Evolutionary conservation across 140 eudicot genomes (phyloP), one percentile per base, ranked within the genome.

Genomic region (Bidens hawaiensis): DNA sequence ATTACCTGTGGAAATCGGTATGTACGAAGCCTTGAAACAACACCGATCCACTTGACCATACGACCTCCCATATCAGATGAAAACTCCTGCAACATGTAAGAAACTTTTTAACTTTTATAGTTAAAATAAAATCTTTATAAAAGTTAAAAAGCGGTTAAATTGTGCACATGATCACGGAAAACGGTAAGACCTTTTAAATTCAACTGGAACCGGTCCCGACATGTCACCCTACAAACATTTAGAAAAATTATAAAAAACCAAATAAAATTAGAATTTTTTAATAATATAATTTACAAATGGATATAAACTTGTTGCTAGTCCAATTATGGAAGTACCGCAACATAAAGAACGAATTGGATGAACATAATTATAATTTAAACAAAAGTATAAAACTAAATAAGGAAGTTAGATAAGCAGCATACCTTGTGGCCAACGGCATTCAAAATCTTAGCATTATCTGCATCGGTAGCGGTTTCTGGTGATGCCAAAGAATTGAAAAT

Each of bases 141-240:
- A 23, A 67, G 24, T 26, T 14, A n/a, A n/a, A n/a, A n/a, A n/a
- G n/a, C n/a, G n/a, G n/a, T n/a, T n/a, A 18, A 16, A n/a, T 9
- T 14, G 60, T 4, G 18, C 6, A 41, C 63, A 82, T 91, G 96
- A 85, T 91, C 98, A 47, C 98, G 98, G 69, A 91, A 91, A 46
- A 87, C 95, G 34, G 98, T 91, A 59, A 91, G 96, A 65, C 98
- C 98, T 85, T 91, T 91, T 60, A 91, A 75, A 72, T 96, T 91
- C 63, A 90, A 79, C 73, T 90, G 97, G 83, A 90, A 90, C 97
- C 97, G 87, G 59, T 90, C 97, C 27, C 97, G 96, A 68, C 97
- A 90, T 41, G 97, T 90, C 68, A 90, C 97, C 69, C 97, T 90
- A 76, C 45, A 72, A 28, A 42, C 40, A 40, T 19, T 79, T 60